Conservation (phyloP, 2,329 filamentous ascomycete species). For the Dendryphion nanum region DNA sequence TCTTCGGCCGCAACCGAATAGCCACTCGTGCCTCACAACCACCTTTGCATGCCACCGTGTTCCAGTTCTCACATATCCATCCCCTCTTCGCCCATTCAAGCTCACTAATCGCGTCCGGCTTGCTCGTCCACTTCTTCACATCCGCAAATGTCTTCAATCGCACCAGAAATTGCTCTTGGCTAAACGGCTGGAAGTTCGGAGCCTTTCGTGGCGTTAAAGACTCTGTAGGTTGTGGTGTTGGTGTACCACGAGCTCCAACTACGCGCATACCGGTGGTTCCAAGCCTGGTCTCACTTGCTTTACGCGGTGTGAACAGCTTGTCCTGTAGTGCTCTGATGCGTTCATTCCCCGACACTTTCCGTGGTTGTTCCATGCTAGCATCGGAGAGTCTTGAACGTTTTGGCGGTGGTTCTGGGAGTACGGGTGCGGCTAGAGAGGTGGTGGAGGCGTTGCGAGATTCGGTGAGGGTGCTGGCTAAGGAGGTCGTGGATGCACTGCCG, state of each 20-base stretch:
- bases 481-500: slow-evolving; percentile 50
- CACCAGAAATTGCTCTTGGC: slow-evolving; percentile 76
- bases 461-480: slow-evolving; percentile 35
- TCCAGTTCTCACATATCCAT: slow-evolving; percentile 73
- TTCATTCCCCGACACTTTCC: slow-evolving; percentile 28
- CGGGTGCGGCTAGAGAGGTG: slow-evolving; percentile 21
- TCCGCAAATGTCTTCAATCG: slow-evolving; percentile 86
- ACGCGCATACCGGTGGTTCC: slow-evolving; percentile 8
- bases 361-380: slow-evolving; percentile 22
- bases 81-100: slow-evolving; percentile 93
- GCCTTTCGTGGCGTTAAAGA: slow-evolving; percentile 30
- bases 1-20: slow-evolving; percentile 65
- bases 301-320: slow-evolving; percentile 28
- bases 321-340: slow-evolving; percentile 31
- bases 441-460: slow-evolving; percentile 36
- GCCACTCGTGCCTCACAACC: slow-evolving; percentile 82
- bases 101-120: slow-evolving; percentile 81
- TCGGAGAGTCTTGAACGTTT: slow-evolving; percentile 37
- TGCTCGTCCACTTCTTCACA: slow-evolving; percentile 89
- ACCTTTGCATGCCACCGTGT: slow-evolving; percentile 77
- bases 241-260: slow-evolving; percentile 30
- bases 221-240: slow-evolving; percentile 18
- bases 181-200: slow-evolving; percentile 81
- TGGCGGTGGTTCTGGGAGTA: slow-evolving; percentile 26
- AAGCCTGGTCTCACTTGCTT: slow-evolving; percentile 2